These are phyloP conservation scores for Candolleomyces eurysporus DNA, from an alignment of 768 basidiomycete genomes.

Conservation along the genomic window DNA sequence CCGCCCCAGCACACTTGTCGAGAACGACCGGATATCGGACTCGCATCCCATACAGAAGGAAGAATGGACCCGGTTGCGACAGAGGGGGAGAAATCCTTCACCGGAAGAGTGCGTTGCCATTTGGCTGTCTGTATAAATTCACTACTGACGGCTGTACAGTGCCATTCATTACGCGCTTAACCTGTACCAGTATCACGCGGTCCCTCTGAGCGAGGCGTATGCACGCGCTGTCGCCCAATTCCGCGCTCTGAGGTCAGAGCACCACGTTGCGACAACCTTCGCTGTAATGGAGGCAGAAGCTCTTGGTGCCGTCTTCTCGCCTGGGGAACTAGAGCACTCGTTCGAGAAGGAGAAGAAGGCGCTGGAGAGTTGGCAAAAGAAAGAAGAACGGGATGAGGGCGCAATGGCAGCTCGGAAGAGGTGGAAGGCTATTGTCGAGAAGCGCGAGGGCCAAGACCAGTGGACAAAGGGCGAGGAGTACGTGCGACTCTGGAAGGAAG, in stretches of 20 bases:
- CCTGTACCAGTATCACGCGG: conserved; percentile 61
- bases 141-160: conserved; percentile 39
- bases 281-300: conserved; percentile 82
- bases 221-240: conserved; percentile 78
- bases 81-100: conserved; percentile 78
- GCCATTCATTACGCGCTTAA: conserved; percentile 78
- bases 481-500: conserved; percentile 68
- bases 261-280: conserved; percentile 70
- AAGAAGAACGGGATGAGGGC: conserved; percentile 56
- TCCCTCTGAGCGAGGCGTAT: conserved; percentile 80
- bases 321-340: conserved; percentile 57
- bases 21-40: conserved; percentile 56
- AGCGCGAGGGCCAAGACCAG: conserved; percentile 38
- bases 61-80: conserved; percentile 77
- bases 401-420: conserved; percentile 67
- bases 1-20: conserved; percentile 73
- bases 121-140: not conserved
- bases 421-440: conserved; percentile 68
- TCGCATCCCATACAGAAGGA: conserved; percentile 55
- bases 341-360: conserved; percentile 62
- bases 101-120: conserved; percentile 79
- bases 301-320: conserved; percentile 64
- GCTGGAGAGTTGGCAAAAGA: conserved; percentile 57
- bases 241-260: conserved; percentile 81
- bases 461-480: conserved; percentile 81